These are phyloP conservation scores for Filosporella fistucella DNA, from an alignment of 495 filamentous ascomycete genomes.

Conservation along the genomic window DNA sequence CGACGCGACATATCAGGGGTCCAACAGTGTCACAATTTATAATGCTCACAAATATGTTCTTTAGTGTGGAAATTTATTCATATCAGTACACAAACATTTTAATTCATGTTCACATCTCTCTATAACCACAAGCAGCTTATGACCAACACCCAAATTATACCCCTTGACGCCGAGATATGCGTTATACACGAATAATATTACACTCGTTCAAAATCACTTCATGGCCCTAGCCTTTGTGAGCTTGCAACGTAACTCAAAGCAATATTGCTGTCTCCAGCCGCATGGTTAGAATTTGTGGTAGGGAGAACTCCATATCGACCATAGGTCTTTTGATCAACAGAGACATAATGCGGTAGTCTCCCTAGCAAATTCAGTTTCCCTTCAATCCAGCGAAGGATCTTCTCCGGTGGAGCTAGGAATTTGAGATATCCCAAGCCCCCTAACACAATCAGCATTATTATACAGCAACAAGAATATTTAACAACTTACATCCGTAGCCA, in stretches of 20 bases:
- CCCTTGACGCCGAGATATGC: conserved; percentile 16
- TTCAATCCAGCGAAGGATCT: conserved; percentile 76
- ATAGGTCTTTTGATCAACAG: conserved; percentile 92
- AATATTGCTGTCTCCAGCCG: conserved; percentile 33
- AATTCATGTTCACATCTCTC: conserved; percentile 12
- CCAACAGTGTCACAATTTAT: background rate
- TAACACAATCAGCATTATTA: conserved; percentile 28
- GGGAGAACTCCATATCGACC: conserved; percentile 90
- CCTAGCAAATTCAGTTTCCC: conserved; percentile 77
- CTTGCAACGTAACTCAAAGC: conserved; percentile 55
- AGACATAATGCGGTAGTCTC: conserved; percentile 81
- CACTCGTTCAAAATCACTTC: conserved; percentile 1
- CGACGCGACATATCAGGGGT: conserved; percentile 8
- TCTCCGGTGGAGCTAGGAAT: conserved; percentile 78
- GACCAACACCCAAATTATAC: background rate
- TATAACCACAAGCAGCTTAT: background rate
- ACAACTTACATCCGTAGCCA: conserved; percentile 75
- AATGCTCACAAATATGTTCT: background rate
- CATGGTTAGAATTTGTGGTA: conserved; percentile 35
- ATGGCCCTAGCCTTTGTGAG: conserved; percentile 58
- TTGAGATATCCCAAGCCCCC: conserved; percentile 82
- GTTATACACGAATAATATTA: conserved; percentile 21
- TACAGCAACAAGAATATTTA: background rate
- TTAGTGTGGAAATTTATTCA: background rate
- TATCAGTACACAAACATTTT: background rate